Percentiles rank a stretch among this genome's conserved stretches.
These are phyloP conservation scores for Exophiala phaeomuriformis DNA, from an alignment of 2,329 filamentous ascomycete species.

Conservation along the genomic window DNA sequence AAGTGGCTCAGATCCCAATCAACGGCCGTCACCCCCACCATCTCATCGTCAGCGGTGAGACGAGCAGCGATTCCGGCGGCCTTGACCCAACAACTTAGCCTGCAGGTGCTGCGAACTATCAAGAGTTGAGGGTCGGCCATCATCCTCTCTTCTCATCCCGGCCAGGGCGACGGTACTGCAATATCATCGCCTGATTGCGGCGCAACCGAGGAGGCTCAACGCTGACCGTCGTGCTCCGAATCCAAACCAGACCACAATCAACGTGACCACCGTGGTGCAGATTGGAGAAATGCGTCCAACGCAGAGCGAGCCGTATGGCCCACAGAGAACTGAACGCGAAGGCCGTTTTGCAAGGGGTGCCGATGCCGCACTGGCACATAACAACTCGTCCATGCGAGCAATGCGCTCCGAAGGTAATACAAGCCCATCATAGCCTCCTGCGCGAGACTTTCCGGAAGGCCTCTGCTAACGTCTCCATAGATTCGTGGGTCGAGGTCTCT, in stretches of 20 bases:
- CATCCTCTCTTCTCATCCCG: background rate
- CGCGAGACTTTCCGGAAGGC: conserved; percentile 24
- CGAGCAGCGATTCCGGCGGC: background rate
- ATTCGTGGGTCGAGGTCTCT: conserved; percentile 93
- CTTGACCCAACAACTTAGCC: background rate
- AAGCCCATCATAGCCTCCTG: background rate
- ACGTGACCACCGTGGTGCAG: background rate
- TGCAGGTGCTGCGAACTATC: background rate
- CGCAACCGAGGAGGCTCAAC: too few relatives aligned
- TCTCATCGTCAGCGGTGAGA: conserved; percentile 21
- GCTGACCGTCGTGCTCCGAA: too few relatives aligned
- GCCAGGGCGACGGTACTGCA: background rate
- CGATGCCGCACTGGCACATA: conserved; percentile 3
- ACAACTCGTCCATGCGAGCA: conserved; percentile 18
- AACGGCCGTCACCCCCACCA: conserved; percentile 4
- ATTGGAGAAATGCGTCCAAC: conserved; percentile 19
- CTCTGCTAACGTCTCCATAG: conserved; percentile 50
- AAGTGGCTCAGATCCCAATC: conserved; percentile 8
- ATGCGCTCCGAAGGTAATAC: conserved; percentile 25
- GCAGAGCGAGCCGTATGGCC: conserved; percentile 18
- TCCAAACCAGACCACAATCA: too few relatives aligned
- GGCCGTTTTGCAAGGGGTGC: conserved; percentile 9
- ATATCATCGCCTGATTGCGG: too few relatives aligned
- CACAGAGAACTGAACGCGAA: conserved; percentile 18
- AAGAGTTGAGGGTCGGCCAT: background rate